Evolutionary conservation across 176 grass and related monocot species (phyloP), one percentile per base, ranked within the genome.

Genomic region (Aegilops speltoides): DNA sequence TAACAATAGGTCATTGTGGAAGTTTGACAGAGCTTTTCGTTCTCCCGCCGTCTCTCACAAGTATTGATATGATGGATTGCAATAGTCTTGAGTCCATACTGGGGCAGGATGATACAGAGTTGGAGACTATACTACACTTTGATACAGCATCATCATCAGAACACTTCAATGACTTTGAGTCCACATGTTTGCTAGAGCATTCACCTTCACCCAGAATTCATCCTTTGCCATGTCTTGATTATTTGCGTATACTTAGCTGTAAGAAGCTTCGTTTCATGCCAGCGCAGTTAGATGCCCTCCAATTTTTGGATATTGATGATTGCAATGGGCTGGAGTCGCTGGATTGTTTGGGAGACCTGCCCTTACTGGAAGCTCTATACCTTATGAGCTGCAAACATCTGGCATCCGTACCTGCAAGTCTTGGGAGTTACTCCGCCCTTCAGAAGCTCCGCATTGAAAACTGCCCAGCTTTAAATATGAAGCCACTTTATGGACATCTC

Each of bases 251-350:
- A 70, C 0, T 0, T 11, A 0, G 11, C 0, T 83, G 33, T 20
- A 0, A 1, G 4, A 38, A 60, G 8, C 67, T 83, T 34, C 15
- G 46, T 73, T 83, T 23, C 0, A 8, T 76, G 25, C 34, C 82
- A 65, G 71, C 7, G 20, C 71, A 65, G 59, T 28, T 65, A 48
- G 23, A 86, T 43, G 46, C 16, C 3, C 64, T 86, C 20, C 2
- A 1, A 41, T 24, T 0, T 72, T 3, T 8, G 1, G 0, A 0
- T 6, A 59, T 70, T 79, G 0, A 0, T 8, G 0, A 0, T 4
- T 70, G 84, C 46, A 31, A 8, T 59, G 52, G 10, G 11, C 37
- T 79, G 23, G 15, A 60, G 46, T 69, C 46, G 3, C 48, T 71
- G 3, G 17, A 82, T 70, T 82, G 17, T 22, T 36, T 71, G 48